Base-by-base conservation (phyloP, 108 stramenopile genomes). In the Skeletonema potamos region DNA sequence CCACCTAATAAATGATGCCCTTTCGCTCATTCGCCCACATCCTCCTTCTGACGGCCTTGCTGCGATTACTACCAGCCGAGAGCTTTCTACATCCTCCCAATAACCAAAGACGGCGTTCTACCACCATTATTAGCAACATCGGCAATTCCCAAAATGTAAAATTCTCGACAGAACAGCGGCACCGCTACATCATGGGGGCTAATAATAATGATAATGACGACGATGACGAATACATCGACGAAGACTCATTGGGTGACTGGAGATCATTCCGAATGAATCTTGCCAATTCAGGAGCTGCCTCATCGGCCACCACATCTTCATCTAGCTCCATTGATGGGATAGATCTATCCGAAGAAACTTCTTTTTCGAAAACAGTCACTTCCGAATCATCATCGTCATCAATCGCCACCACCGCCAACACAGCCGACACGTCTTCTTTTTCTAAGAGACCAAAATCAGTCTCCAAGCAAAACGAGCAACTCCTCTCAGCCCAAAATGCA, bases 211-310 rank as follows among this genome's bases (percentile, higher is more conserved):
- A 8, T 2, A 22, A 20, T 9, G 76, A 83, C 27, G 75, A 72
- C 18, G 75, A 86, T n/a, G 86, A 86, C 34, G 86, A 85, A 0
- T 70, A 80, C 43, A 85, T 89, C 57, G 82, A 85, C 62, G 64
- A 60, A 5, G 76, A 71, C 34, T 68, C 82, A 3, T 44, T 86
- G 15, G 86, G 84, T 8, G 86, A 89, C 71, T 89, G 88, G 88
- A 77, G 86, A 58, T 65, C 54, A 22, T 89, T 89, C 76, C 88
- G 88, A 7, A 66, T 77, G 44, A 81, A 72, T 62, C 65, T 91
- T 9, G 72, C 82, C 28, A 65, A 73, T 32, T 43, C 55, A 3
- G 43, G 44, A 34, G 20, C 68, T 51, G 22, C 22, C 7, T 5
- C n/a, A n/a, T n/a, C n/a, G n/a, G n/a, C 66, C 11, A 34, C 58